Evolutionary conservation across 805 yeast species (phyloP), one percentile per base, ranked within the genome.

Genomic region (Metschnikowia anglica): DNA sequence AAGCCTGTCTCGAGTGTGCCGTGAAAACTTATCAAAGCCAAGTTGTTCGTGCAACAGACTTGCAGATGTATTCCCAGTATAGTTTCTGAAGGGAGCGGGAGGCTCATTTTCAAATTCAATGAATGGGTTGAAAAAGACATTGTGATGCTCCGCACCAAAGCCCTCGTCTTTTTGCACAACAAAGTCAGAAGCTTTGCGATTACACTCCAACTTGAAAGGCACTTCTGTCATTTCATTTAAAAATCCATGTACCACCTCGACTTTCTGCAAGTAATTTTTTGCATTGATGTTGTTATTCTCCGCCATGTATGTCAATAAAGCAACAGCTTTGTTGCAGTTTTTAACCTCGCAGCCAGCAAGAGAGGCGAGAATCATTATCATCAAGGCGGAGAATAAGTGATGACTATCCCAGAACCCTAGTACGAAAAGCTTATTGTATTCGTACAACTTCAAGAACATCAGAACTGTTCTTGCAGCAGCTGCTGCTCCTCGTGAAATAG

Each of bases 391-490:
- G 42, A 59, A 69, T 29, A 68, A 48, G 51, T 69, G 68, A 46
- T 65, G 70, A 34, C 65, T 52, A 43, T 70, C 74, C 70, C 72
- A 68, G 42, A 60, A 67, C 2, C 73, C 74, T 13, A 63, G 49
- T 16, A 56, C 49, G 41, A 68, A 68, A 11, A 67, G 44, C 33
- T 61, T 53, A n/a, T 59, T 46, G 38, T 55, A 46, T 25, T 57
- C 57, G 31, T 58, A 62, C 31, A 69, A 52, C 39, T 63, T 57
- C 24, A 56, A 32, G 4, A 65, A 35, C 4, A 68, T 55, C 39
- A 65, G 62, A 16, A 69, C 56, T 2, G 64, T 60, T 15, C 63
- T 39, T 39, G 61, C 51, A 3, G 72, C 61, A 0, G 65, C 59
- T 16, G 52, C 47, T 3, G 66, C 47, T 8, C 66, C 60, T 37